Conservation (phyloP, 768 basidiomycete species). For the Pulveroboletus ravenelii region DNA sequence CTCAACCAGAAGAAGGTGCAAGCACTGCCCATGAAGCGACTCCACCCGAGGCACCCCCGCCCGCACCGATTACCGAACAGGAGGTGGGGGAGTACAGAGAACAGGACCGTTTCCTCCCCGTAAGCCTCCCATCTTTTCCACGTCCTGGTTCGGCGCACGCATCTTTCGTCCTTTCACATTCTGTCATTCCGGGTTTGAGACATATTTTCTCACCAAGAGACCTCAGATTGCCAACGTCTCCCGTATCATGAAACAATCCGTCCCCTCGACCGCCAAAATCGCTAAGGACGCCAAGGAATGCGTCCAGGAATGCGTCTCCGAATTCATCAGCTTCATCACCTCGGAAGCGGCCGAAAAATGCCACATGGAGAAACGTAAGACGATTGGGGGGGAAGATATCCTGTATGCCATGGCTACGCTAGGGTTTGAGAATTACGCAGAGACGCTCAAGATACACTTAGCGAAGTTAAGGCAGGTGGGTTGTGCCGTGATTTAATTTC, state of each 20-base stretch:
- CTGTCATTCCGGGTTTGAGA: neutral
- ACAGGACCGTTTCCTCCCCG: conserved; percentile 93
- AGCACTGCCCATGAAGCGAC: conserved; percentile 24
- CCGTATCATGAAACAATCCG: conserved; percentile 91
- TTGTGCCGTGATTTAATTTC: neutral
- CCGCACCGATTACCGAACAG: conserved; percentile 80
- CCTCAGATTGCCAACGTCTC: conserved; percentile 90
- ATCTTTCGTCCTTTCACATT: neutral
- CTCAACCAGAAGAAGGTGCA: conserved; percentile 37
- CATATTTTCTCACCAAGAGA: neutral
- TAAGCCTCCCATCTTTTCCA: conserved; percentile 33
- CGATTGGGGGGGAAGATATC: conserved; percentile 96
- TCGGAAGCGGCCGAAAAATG: conserved; percentile 96
- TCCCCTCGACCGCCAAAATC: conserved; percentile 90
- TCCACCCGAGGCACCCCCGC: conserved; percentile 45
- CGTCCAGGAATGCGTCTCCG: conserved; percentile 96
- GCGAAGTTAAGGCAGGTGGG: conserved; percentile 80
- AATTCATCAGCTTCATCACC: conserved; percentile 98
- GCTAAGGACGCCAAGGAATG: conserved; percentile 98
- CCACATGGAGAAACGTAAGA: conserved; percentile 92
- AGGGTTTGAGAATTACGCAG: conserved; percentile 93
- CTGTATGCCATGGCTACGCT: conserved; percentile 89
- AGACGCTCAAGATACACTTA: conserved; percentile 88
- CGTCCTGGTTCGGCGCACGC: neutral
- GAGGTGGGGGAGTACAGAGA: conserved; percentile 94